Base-by-base conservation (phyloP, 345 rosid genomes). In the Physaria fendleri region DNA sequence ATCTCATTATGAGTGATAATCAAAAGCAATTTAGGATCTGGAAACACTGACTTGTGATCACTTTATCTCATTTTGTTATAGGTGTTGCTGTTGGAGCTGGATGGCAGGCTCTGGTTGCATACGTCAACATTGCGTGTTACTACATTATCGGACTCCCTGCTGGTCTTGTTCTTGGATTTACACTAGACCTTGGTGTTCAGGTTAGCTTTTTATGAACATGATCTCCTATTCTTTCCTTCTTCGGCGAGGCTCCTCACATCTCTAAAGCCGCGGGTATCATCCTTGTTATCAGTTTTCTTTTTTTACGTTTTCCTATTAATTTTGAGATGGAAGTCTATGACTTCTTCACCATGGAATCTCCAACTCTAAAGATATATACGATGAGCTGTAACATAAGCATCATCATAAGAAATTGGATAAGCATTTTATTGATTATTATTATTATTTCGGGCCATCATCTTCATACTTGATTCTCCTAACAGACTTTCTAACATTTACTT, bases 21-120 rank as follows among this genome's bases (percentile, higher is more conserved):
- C 1, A 10, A 41, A 41, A 14, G 15, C 4, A 55, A 2, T 3
- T n/a, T 21, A 41, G 24, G 48, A 30, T 57, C 17, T 32, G 5
- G 18, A 27, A 29, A 22, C 6, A 12, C 1, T 7, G 42, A 63
- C 20, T 49, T 27, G 18, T 25, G 37, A 21, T 50, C 37, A 6
- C 16, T 39, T 51, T 37, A 8, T 23, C 1, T 16, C 5, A 1
- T 21, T 55, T 30, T 23, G n/a, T n/a, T n/a, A n/a, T n/a, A 92
- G 96, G 98, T 23, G 96, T 92, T 58, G 98, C 98, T 32, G 81
- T 92, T 74, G 98, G 96, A 72, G 98, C 93, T 4, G 98, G 98
- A 65, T 92, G 98, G 98, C 98, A 92, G 61, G 57, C 84, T 39
- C 67, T 82, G 4, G 87, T 88, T 11, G 96, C 95, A 2, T 92